Conservation (phyloP, 1,139 yeast species). For the Groenewaldozyma sp. region DNA sequence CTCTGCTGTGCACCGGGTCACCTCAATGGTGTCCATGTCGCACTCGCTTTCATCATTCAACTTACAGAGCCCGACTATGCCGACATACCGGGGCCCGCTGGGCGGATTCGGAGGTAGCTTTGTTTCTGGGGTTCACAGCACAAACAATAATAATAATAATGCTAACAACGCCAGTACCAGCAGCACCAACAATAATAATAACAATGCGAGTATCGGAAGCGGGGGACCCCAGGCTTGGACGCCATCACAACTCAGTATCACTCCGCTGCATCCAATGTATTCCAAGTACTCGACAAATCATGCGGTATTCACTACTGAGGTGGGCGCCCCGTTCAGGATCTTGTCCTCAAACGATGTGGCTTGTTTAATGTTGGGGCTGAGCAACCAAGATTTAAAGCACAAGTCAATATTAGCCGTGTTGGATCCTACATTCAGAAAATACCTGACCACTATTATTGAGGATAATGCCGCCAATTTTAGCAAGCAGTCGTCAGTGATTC, state of each 20-base stretch:
- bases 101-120: background rate
- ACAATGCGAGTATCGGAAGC: no score
- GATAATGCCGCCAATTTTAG: background rate
- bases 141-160: no score
- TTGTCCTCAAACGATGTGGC: conserved; percentile 87
- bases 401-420: conserved; percentile 67
- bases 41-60: background rate
- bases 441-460: conserved; percentile 7
- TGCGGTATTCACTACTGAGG: conserved; percentile 74
- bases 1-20: conserved; percentile 14
- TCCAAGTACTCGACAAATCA: conserved; percentile 23
- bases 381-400: conserved; percentile 52
- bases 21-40: conserved; percentile 11
- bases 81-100: background rate
- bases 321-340: conserved; percentile 69
- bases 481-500: conserved; percentile 32
- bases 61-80: background rate
- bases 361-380: conserved; percentile 76
- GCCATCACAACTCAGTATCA: conserved; percentile 11
- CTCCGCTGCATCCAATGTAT: conserved; percentile 23
- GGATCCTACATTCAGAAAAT: conserved; percentile 48
- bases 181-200: background rate
- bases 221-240: background rate
- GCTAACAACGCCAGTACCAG: background rate
- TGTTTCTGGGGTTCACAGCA: background rate